Percentiles rank a stretch among this genome's conserved stretches.
phyloP scores from a whole-genome alignment of 108 stramenopile genomes.

The Seminavis robusta region DNA sequence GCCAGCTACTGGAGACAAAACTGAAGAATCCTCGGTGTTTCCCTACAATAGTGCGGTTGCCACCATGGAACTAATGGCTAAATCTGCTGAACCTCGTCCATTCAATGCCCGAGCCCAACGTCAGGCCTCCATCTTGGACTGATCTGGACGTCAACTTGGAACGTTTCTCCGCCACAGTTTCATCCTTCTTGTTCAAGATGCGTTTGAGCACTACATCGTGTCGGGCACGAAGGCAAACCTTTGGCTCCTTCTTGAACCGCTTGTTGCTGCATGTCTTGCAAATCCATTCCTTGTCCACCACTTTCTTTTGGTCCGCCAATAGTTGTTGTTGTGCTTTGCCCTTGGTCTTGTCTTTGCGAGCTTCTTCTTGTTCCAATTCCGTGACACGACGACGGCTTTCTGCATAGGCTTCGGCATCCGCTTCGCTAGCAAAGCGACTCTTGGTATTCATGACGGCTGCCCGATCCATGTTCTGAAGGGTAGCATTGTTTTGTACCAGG shows the following conservation, averaged over 20 bases:
- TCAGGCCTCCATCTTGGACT: conserved; percentile 60
- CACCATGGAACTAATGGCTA: too few species aligned
- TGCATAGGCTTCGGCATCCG: conserved; percentile 70
- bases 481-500: background rate
- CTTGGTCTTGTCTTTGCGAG: conserved; percentile 10
- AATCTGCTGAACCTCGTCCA: conserved; percentile 41
- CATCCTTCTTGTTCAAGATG: conserved; percentile 24
- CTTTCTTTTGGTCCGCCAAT: background rate
- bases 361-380: conserved; percentile 59
- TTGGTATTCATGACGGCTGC: conserved; percentile 40
- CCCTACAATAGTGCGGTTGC: too few species aligned
- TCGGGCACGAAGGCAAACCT: conserved; percentile 19
- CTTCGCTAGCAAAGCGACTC: conserved; percentile 69
- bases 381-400: conserved; percentile 40
- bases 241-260: conserved; percentile 34
- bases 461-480: background rate
- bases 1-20: too few species aligned
- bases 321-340: conserved; percentile 3
- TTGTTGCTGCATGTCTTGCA: conserved; percentile 45
- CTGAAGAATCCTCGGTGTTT: too few species aligned
- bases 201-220: conserved; percentile 51
- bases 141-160: conserved; percentile 42
- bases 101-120: conserved; percentile 66
- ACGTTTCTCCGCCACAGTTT: conserved; percentile 35
- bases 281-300: conserved; percentile 31